Conservation (phyloP, 495 filamentous ascomycete genomes). For the Podospora didyma region DNA sequence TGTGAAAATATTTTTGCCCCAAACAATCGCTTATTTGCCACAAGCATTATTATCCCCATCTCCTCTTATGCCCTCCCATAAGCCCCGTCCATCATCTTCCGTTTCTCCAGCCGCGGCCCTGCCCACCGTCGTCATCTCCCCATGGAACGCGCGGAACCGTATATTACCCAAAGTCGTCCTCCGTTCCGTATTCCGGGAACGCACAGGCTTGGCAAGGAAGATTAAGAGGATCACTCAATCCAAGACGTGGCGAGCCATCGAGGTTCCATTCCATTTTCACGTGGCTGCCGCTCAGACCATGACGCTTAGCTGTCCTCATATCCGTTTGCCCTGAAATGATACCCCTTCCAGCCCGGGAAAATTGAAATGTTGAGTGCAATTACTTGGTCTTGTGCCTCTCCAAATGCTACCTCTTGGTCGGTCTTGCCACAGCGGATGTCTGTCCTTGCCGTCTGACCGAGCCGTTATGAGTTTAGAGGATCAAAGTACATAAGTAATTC, state of each 20-base stretch:
- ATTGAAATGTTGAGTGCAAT: not conserved
- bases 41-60: no score
- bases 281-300: not conserved
- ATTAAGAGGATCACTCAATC: not conserved
- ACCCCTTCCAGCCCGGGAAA: constrained; percentile 3
- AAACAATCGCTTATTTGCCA: no score
- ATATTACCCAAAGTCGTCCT: not conserved
- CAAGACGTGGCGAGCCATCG: no score
- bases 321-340: constrained; percentile 3
- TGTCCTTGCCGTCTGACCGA: not conserved
- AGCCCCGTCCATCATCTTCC: no score
- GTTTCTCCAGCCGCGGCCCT: no score
- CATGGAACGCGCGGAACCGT: no score
- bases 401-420: not conserved
- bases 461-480: no score
- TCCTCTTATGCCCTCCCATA: no score
- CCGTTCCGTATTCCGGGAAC: not conserved
- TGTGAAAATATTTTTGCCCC: no score
- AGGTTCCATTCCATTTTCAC: no score
- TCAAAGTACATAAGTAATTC: no score
- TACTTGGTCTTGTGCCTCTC: not conserved
- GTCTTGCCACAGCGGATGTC: not conserved
- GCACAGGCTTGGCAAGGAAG: not conserved
- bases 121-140: no score
- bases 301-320: not conserved